Percentiles rank a stretch among this genome's conserved stretches.
These are phyloP conservation scores for Mycena citricolor DNA, from an alignment of 1,284 basidiomycete genomes.

Conservation along the genomic window DNA sequence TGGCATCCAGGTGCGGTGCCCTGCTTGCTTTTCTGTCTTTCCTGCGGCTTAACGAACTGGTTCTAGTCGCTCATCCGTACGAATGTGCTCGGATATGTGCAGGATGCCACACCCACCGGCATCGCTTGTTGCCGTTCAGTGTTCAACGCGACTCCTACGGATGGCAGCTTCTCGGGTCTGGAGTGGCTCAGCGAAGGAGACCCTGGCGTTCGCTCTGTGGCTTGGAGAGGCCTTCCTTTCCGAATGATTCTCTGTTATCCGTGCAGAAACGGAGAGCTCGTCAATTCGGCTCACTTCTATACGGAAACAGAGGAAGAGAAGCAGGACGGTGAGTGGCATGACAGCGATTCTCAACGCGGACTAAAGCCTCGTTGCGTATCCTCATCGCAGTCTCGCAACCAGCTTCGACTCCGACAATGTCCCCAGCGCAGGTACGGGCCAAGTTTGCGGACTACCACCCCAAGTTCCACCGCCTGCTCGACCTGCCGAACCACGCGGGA, in stretches of 20 bases:
- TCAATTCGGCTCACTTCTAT: conserved; percentile 13
- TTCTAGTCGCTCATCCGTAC: conserved; percentile 15
- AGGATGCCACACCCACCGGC: conserved; percentile 1
- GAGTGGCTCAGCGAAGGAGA: conserved; percentile 8
- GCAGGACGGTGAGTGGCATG: background rate
- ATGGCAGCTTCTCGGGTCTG: too few species aligned
- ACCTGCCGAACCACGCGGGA: conserved; percentile 2
- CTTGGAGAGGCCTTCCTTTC: conserved; percentile 3
- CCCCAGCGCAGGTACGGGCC: conserved; percentile 1
- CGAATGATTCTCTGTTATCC: conserved; percentile 7
- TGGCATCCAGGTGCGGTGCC: conserved; percentile 16
- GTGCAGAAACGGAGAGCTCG: conserved; percentile 2
- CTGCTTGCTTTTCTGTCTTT: background rate
- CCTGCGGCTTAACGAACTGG: background rate
- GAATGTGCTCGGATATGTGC: background rate
- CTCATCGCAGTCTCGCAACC: too few species aligned
- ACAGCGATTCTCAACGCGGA: background rate
- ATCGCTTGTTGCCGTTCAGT: conserved; percentile 8
- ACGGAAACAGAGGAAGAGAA: conserved; percentile 1
- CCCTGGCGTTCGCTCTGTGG: conserved; percentile 4
- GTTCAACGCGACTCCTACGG: conserved; percentile 3
- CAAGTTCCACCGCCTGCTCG: conserved; percentile 8
- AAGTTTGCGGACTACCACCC: conserved; percentile 5
- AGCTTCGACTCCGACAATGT: conserved; percentile 2
- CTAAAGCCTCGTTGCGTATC: background rate